Conservation (phyloP, 164 flowering plant genomes). For the Kalanchoe fedtschenkoi region DNA sequence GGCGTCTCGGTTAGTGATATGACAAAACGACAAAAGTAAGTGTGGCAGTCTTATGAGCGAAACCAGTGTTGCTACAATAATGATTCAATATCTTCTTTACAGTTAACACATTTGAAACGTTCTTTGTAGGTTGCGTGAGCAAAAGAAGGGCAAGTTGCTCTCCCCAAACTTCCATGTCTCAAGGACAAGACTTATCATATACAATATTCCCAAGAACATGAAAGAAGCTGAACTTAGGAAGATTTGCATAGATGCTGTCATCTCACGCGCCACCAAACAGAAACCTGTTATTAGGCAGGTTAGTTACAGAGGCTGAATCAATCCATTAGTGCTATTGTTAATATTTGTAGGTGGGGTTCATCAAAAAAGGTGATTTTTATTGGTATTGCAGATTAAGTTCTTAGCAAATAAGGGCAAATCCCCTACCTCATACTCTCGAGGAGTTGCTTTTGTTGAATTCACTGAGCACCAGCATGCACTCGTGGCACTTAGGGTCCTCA, state of each 20-base stretch:
- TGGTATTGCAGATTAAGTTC: conserved; percentile 58
- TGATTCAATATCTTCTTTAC: neutral
- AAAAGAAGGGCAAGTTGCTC: conserved; percentile 53
- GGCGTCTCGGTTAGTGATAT: conserved; percentile 86
- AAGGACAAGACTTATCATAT: conserved; percentile 68
- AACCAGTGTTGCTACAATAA: neutral
- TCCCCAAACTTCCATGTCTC: conserved; percentile 92
- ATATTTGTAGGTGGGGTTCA: neutral
- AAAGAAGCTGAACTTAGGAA: conserved; percentile 50
- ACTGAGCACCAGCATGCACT: conserved; percentile 93
- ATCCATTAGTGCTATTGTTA: too few species aligned
- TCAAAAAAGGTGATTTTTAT: neutral
- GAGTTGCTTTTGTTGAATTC: conserved; percentile 90
- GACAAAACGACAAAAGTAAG: conserved; percentile 74
- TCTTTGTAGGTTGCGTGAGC: conserved; percentile 56
- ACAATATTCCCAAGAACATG: conserved; percentile 86
- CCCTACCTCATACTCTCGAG: conserved; percentile 51
- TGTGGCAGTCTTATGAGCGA: conserved; percentile 2
- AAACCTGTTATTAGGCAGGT: conserved; percentile 85
- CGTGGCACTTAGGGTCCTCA: conserved; percentile 91
- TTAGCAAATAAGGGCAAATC: conserved; percentile 34
- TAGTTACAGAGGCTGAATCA: conserved; percentile 6
- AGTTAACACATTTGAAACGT: neutral
- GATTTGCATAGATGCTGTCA: conserved; percentile 67
- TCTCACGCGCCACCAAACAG: conserved; percentile 81